Evolutionary conservation across 805 yeast species (phyloP).

Genomic region (Blastobotrys muscicola): DNA sequence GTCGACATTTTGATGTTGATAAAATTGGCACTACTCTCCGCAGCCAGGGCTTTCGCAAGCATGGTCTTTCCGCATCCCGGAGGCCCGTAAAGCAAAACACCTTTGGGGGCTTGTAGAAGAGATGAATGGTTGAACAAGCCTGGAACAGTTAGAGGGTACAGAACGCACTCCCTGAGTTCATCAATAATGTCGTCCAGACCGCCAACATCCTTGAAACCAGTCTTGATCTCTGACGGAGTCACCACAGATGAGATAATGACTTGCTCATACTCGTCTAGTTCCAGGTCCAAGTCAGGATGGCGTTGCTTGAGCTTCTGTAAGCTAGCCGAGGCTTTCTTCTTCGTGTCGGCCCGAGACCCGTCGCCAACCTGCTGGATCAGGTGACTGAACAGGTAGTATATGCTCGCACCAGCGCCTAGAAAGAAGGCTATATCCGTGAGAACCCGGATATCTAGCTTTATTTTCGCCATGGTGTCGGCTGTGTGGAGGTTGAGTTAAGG

Average conservation of each 20-base stretch:
- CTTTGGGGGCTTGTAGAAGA: conserved; percentile 84
- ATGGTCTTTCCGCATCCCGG: conserved; percentile 98
- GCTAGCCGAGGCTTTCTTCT: conserved; percentile 49
- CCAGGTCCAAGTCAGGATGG: conserved; percentile 48
- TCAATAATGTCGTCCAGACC: conserved; percentile 77
- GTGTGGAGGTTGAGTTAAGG: no score
- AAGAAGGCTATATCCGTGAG: conserved; percentile 40
- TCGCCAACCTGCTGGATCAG: conserved; percentile 37
- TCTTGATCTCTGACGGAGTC: conserved; percentile 73
- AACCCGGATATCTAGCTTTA: conserved; percentile 17
- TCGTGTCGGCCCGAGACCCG: conserved; percentile 44
- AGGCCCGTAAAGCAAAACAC: conserved; percentile 87
- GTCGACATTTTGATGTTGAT: conserved; percentile 87
- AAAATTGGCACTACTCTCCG: conserved; percentile 85
- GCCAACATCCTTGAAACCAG: conserved; percentile 75
- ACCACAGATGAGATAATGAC: conserved; percentile 70
- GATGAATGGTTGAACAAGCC: conserved; percentile 61
- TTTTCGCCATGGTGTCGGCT: neutral
- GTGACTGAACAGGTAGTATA: conserved; percentile 50
- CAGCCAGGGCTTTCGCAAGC: conserved; percentile 92
- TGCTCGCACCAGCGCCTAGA: conserved; percentile 57
- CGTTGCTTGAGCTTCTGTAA: conserved; percentile 46
- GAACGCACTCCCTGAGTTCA: conserved; percentile 79
- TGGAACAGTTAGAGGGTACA: conserved; percentile 74
- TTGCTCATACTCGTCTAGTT: conserved; percentile 65